A percentile compares a stretch with the other conserved stretches of the same genome.
phyloP scores from a whole-genome alignment of 169 alveolate genomes.

The Plasmodium yoelii region DNA sequence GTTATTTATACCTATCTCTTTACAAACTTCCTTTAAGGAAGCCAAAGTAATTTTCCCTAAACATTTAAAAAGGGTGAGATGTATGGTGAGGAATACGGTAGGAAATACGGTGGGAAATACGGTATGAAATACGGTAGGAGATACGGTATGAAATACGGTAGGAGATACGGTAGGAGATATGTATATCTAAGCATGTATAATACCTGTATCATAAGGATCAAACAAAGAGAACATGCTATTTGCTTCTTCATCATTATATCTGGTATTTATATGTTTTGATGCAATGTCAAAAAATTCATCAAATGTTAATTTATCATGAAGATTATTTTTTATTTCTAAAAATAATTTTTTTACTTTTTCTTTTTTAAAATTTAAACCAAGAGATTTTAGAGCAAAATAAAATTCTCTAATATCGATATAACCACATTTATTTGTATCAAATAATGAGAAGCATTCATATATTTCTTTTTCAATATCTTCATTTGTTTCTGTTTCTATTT shows the following conservation, averaged over 20 bases:
- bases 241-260: conserved; percentile 69
- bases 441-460: conserved; percentile 71
- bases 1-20: too few relatives aligned
- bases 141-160: too few relatives aligned
- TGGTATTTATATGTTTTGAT: conserved; percentile 51
- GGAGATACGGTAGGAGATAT: too few relatives aligned
- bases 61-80: too few relatives aligned
- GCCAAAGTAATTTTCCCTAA: too few relatives aligned
- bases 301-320: conserved; percentile 59
- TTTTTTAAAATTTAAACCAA: conserved; percentile 74
- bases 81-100: too few relatives aligned
- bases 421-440: conserved; percentile 75
- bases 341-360: conserved; percentile 59
- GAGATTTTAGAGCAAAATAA: conserved; percentile 68
- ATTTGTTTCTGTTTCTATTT: conserved; percentile 21
- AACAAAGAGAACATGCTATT: conserved; percentile 56
- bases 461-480: conserved; percentile 70
- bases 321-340: conserved; percentile 43
- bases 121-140: too few relatives aligned
- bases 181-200: too few relatives aligned
- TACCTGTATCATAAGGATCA: conserved; percentile 74
- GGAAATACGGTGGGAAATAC: too few relatives aligned
- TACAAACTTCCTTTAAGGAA: too few relatives aligned
- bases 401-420: conserved; percentile 72
- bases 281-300: conserved; percentile 75